These are phyloP conservation scores for Dicorynia guianensis DNA, from an alignment of 306 rosid species.

Conservation along the genomic window DNA sequence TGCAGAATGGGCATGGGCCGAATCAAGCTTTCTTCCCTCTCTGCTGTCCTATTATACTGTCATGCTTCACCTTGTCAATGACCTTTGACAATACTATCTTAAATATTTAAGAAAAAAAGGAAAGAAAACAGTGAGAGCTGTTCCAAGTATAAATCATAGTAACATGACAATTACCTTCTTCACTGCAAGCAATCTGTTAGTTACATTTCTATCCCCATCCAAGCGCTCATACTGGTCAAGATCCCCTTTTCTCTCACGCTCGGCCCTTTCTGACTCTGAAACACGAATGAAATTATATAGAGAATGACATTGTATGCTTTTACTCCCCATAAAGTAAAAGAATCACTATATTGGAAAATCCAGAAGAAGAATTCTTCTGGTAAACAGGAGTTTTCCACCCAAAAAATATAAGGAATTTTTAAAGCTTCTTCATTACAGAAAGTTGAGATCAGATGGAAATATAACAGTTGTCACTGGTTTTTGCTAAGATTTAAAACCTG, in stretches of 20 bases:
- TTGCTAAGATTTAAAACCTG: slow-evolving; percentile 35
- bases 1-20: slow-evolving; percentile 90
- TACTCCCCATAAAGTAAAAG: slow-evolving; percentile 26
- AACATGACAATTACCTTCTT: slow-evolving; percentile 72
- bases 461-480: slow-evolving; percentile 41
- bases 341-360: slow-evolving; percentile 3
- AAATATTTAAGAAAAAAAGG: neutral
- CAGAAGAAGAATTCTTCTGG: slow-evolving; percentile 17
- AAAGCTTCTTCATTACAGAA: slow-evolving; percentile 17
- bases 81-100: neutral
- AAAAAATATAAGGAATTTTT: slow-evolving; percentile 32
- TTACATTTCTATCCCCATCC: slow-evolving; percentile 94
- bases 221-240: slow-evolving; percentile 91
- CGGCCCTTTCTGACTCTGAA: slow-evolving; percentile 91
- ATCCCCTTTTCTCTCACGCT: slow-evolving; percentile 98
- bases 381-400: slow-evolving; percentile 14
- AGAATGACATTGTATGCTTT: slow-evolving; percentile 29
- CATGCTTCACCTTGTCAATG: slow-evolving; percentile 33
- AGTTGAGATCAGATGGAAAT: slow-evolving; percentile 33
- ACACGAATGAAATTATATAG: slow-evolving; percentile 32
- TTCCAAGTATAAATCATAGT: slow-evolving; percentile 26
- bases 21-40: slow-evolving; percentile 91
- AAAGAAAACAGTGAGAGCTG: slow-evolving; percentile 8
- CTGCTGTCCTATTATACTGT: slow-evolving; percentile 98
- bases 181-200: slow-evolving; percentile 83